Conservation (phyloP, 106 monocot genomes). For the Gastrodia elata region DNA sequence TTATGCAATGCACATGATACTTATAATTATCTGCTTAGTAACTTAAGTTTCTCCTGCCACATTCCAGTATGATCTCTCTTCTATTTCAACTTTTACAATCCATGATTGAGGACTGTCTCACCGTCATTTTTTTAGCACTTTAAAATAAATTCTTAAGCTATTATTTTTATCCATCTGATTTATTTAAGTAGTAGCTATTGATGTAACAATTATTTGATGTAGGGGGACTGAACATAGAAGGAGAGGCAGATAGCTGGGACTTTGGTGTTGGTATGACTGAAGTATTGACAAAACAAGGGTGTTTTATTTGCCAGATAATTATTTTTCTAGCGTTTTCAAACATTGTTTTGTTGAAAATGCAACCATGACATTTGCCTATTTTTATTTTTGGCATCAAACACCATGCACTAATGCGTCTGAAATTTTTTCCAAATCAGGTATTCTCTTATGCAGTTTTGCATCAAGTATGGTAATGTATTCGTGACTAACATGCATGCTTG, state of each 20-base stretch:
- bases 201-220: conserved; percentile 11
- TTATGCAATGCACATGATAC: not conserved
- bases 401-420: not conserved
- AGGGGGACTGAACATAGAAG: conserved; percentile 92
- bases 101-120: not conserved
- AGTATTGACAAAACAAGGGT: not conserved
- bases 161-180: not conserved
- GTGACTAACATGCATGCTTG: not conserved
- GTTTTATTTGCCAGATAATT: not conserved
- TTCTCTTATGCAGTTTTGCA: not conserved
- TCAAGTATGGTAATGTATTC: not conserved
- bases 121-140: not conserved
- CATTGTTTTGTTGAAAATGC: not conserved
- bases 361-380: not conserved
- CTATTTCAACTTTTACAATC: not conserved
- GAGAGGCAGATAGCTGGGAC: conserved; percentile 92
- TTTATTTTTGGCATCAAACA: not conserved
- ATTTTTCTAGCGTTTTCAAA: not conserved
- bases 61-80: not conserved
- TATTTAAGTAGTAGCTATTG: not conserved
- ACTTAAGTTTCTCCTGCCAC: not conserved
- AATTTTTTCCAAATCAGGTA: not conserved
- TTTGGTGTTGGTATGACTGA: conserved; percentile 76
- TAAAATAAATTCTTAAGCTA: not conserved
- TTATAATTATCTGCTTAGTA: not conserved